Percentiles rank a stretch among this genome's conserved stretches.
Evolutionary conservation across 108 stramenopile genomes (phyloP).

Genomic region (Aurantiochytrium sp.): DNA sequence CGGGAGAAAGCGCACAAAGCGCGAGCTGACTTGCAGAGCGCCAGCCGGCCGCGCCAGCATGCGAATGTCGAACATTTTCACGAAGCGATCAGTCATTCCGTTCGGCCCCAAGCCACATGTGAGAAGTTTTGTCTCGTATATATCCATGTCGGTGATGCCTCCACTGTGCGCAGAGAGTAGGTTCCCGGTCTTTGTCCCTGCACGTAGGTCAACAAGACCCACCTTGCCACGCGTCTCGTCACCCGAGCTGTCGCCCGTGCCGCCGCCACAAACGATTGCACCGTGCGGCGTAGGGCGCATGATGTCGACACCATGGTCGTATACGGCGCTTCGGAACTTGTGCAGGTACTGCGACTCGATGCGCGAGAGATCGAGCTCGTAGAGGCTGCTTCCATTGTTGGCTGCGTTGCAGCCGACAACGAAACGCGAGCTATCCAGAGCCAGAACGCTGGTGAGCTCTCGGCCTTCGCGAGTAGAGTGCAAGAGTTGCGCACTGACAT

Average conservation of each 20-base stretch:
- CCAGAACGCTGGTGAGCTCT: not conserved
- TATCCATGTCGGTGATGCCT: conserved; percentile 8
- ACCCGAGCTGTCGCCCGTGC: not conserved
- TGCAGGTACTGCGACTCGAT: conserved; percentile 1
- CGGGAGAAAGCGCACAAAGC: not conserved
- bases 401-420: not conserved
- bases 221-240: not conserved
- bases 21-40: not conserved
- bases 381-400: not conserved
- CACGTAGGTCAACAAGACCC: not conserved
- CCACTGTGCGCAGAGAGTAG: not conserved
- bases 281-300: not conserved
- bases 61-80: conserved; percentile 1
- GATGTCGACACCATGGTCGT: not conserved
- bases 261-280: not conserved
- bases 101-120: not conserved
- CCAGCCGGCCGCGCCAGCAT: not conserved
- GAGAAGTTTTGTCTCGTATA: not conserved
- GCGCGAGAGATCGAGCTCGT: not conserved
- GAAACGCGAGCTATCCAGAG: not conserved
- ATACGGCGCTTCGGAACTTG: not conserved
- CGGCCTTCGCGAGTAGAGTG: not conserved
- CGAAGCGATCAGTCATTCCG: not conserved
- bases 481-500: not conserved
- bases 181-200: not conserved